A percentile compares a stretch with the other conserved stretches of the same genome.
Evolutionary conservation across 2,329 filamentous ascomycete species (phyloP).

Genomic region (Colletotrichum eleusines): DNA sequence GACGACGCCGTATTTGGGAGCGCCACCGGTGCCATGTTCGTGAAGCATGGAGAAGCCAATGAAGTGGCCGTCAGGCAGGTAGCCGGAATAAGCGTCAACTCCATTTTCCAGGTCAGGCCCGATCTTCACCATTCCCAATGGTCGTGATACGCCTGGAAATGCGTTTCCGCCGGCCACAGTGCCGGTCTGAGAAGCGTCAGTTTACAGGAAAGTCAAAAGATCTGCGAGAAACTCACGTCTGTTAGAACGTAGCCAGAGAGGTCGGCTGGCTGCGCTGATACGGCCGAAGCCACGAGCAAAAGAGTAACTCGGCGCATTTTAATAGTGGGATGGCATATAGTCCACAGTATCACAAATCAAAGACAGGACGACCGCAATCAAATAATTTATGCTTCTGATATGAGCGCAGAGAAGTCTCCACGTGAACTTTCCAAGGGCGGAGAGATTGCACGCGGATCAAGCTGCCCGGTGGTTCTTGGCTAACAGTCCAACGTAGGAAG

Average conservation of each 20-base stretch:
- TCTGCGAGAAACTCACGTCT: conserved; percentile 46
- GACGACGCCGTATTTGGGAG: conserved; percentile 77
- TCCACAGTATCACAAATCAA: not conserved
- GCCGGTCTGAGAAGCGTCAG: conserved; percentile 54
- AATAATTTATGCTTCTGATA: not conserved
- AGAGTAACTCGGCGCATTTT: conserved; percentile 20
- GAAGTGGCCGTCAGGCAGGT: conserved; percentile 63
- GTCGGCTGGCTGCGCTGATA: conserved; percentile 42
- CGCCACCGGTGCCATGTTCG: conserved; percentile 75
- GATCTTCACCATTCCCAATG: conserved; percentile 63
- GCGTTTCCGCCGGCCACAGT: conserved; percentile 61
- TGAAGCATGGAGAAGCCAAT: conserved; percentile 74
- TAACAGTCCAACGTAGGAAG: conserved; percentile 7
- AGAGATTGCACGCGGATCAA: conserved; percentile 8
- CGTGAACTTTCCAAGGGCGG: not conserved
- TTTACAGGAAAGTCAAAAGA: not conserved
- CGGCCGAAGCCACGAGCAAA: conserved; percentile 25
- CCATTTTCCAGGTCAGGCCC: conserved; percentile 63
- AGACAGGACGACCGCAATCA: not conserved
- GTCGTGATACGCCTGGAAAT: conserved; percentile 62
- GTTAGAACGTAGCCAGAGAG: conserved; percentile 52
- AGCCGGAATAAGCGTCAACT: conserved; percentile 66
- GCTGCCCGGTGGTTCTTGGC: not conserved
- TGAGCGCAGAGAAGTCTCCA: not conserved
- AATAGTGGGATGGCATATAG: not conserved